Evolutionary conservation across 2,329 filamentous ascomycete species (phyloP).

Genomic region (Fusarium foetens): DNA sequence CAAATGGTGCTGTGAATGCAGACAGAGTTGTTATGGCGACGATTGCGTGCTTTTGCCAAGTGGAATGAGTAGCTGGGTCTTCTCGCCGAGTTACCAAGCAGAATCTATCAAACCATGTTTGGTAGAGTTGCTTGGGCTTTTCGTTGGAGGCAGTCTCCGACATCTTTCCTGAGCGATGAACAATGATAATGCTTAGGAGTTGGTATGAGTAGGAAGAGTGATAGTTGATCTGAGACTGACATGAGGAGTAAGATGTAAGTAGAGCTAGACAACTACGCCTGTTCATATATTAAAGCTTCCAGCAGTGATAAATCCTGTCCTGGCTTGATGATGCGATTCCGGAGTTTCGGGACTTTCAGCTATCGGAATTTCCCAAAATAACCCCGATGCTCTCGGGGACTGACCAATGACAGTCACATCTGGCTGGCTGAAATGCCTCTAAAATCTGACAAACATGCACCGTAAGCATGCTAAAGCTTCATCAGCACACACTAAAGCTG

Average conservation of each 20-base stretch:
- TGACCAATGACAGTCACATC: not conserved
- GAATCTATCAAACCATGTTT: not conserved
- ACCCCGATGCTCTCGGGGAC: not conserved
- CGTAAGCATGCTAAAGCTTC: not conserved
- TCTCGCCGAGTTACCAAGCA: not conserved
- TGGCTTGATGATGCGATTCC: not conserved
- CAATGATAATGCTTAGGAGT: rapidly evolving
- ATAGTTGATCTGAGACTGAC: rapidly evolving
- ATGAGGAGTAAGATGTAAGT: not conserved
- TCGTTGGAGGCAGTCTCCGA: not conserved
- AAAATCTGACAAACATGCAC: not conserved
- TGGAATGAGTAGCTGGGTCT: not conserved
- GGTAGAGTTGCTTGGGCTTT: not conserved
- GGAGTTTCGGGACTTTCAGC: not conserved
- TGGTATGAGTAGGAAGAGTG: rapidly evolving
- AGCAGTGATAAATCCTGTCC: not conserved
- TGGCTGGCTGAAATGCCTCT: not conserved
- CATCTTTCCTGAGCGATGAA: not conserved
- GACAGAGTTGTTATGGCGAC: not conserved
- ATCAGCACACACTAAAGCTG: not conserved
- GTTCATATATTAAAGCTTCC: not conserved
- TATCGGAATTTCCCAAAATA: not conserved
- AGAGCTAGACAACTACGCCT: rapidly evolving
- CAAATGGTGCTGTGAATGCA: not conserved
- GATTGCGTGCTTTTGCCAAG: not conserved